Evolutionary conservation across 345 rosid genomes (phyloP).

Genomic region (Brassica incana): DNA sequence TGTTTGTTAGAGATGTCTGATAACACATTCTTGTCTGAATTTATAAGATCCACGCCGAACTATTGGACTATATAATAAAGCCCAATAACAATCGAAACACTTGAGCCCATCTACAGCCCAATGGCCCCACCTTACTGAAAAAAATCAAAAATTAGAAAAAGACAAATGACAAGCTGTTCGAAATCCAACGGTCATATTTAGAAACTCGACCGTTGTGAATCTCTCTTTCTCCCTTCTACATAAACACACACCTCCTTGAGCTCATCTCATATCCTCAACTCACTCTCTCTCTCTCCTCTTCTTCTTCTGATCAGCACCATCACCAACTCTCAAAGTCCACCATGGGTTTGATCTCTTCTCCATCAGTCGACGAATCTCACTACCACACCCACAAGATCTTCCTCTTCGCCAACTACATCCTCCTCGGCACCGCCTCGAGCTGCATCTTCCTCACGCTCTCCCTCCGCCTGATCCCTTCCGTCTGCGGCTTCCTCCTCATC

Average conservation of each 20-base stretch:
- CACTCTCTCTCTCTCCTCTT: neutral
- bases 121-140: conserved; percentile 10
- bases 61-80: neutral
- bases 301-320: neutral
- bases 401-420: conserved; percentile 81
- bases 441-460: conserved; percentile 91
- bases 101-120: conserved; percentile 16
- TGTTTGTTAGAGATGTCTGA: no score
- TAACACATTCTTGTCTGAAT: neutral
- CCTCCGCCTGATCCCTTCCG: conserved; percentile 79
- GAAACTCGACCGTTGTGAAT: conserved; percentile 19
- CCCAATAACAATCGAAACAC: neutral
- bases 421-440: conserved; percentile 83
- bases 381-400: conserved; percentile 67
- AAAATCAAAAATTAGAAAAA: neutral
- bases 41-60: neutral
- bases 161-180: conserved; percentile 27
- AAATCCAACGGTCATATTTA: conserved; percentile 41
- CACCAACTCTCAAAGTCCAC: neutral
- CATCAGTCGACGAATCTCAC: conserved; percentile 44
- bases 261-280: conserved; percentile 9
- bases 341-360: conserved; percentile 36
- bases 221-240: conserved; percentile 18
- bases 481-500: conserved; percentile 51
- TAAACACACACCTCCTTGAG: conserved; percentile 7